Evolutionary conservation across 2,329 filamentous ascomycete genomes (phyloP).

Genomic region (Fusarium stilboides): DNA sequence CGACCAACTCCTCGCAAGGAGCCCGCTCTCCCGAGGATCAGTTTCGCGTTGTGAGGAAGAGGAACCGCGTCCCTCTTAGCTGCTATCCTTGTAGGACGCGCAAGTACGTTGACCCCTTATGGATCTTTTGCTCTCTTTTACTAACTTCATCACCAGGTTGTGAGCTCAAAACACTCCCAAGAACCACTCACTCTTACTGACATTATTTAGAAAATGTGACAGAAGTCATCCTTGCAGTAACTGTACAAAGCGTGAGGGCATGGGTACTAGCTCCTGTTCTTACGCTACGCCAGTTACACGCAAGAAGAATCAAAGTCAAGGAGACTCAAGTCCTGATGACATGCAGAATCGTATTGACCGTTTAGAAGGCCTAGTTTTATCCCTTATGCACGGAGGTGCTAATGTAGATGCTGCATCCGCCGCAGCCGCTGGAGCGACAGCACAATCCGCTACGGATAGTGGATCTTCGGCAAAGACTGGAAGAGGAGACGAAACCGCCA

Average conservation of each 20-base stretch:
- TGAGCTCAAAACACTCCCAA: conserved; percentile 42
- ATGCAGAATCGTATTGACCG: conserved; percentile 99
- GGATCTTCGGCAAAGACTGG: conserved; percentile 66
- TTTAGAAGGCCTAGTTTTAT: conserved; percentile 91
- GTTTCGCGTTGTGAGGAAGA: conserved; percentile 89
- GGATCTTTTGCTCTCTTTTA: conserved; percentile 19
- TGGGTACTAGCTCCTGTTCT: conserved; percentile 84
- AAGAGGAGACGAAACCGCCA: conserved; percentile 68
- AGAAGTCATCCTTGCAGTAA: conserved; percentile 93
- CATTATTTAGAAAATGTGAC: conserved; percentile 85
- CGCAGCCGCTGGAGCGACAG: conserved; percentile 55
- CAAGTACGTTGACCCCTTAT: conserved; percentile 75
- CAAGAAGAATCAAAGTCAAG: conserved; percentile 80
- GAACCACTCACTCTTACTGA: conserved; percentile 30
- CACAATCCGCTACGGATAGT: conserved; percentile 60
- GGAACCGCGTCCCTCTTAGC: conserved; percentile 91
- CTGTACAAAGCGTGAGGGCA: conserved; percentile 90
- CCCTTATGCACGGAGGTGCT: conserved; percentile 90
- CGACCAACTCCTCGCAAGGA: conserved; percentile 82
- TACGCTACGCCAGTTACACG: conserved; percentile 81
- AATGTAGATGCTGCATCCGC: conserved; percentile 62
- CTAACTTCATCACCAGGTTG: conserved; percentile 59
- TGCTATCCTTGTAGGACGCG: conserved; percentile 92
- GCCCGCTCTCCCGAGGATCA: conserved; percentile 87
- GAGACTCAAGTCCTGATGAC: conserved; percentile 81